Percentiles rank a stretch among this genome's conserved stretches.
These are phyloP conservation scores for Penicillium aurantiogriseum DNA, from an alignment of 2,329 filamentous ascomycete species.

Conservation along the genomic window DNA sequence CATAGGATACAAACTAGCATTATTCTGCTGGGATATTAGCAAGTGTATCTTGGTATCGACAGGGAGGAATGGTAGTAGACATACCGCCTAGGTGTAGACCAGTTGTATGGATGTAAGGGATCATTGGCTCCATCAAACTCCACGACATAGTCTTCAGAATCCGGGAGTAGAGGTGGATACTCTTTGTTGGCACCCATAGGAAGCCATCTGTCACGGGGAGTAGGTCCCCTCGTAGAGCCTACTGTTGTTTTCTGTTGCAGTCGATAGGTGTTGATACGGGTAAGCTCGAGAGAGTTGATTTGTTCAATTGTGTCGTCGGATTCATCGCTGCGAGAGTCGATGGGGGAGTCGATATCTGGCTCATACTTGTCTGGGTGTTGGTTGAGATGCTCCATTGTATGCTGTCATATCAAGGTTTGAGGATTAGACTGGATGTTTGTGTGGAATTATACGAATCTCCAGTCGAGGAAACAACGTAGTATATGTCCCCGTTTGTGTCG, in stretches of 20 bases:
- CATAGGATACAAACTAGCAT: constrained; percentile 7
- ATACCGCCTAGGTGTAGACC: constrained; percentile 48
- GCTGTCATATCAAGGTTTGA: neutral
- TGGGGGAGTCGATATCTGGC: neutral
- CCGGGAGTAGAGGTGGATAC: constrained; percentile 51
- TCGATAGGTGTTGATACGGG: constrained; percentile 10
- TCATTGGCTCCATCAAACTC: constrained; percentile 56
- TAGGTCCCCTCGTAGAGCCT: constrained; percentile 7
- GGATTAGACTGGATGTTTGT: neutral
- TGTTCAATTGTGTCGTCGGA: constrained; percentile 12
- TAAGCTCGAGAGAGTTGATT: constrained; percentile 7
- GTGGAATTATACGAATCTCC: neutral
- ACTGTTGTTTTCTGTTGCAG: constrained; percentile 11
- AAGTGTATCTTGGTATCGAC: neutral
- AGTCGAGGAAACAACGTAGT: neutral
- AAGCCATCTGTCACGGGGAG: constrained; percentile 21
- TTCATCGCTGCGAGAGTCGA: constrained; percentile 7
- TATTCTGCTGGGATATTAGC: neutral
- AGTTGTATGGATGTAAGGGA: constrained; percentile 54
- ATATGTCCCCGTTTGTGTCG: constrained; percentile 1
- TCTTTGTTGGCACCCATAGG: constrained; percentile 44
- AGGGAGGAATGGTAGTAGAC: neutral
- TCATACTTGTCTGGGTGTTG: constrained; percentile 4
- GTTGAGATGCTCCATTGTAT: neutral
- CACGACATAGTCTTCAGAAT: constrained; percentile 54